Evolutionary conservation across 169 alveolate species (phyloP), one percentile per base, ranked within the genome.

Genomic region (Plasmodium yoelii): DNA sequence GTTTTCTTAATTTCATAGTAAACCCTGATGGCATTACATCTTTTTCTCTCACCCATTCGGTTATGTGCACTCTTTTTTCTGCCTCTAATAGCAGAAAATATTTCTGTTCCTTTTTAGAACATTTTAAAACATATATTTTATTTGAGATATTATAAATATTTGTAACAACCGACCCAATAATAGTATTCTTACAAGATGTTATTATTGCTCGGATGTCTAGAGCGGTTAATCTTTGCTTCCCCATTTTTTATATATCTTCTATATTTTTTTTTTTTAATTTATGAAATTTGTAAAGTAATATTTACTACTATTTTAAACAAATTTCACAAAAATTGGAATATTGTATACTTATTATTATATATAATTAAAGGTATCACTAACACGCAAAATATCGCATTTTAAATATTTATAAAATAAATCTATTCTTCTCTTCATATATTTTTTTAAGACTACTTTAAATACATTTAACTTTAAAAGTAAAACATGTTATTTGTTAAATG

Each of bases 1-100:
- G 96, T 34, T 94, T 94, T 65, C 96, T 71, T 88, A 94, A 69
- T 92, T 94, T 94, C 73, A 90, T 93, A 68, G 92, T 94, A 86
- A 94, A 94, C 44, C 91, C 90, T 8, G 96, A 94, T 44, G 96
- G 96, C 56, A 94, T 80, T 61, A 84, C 93, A 71, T 94, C 94
- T 15, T 87, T 91, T 51, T 69, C 88, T 42, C 96, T 74, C 55
- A 88, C 82, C 87, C 92, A 94, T 65, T 94, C 94, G 1, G 96
- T 94, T 53, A 91, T 72, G 80, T 94, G 96, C 34, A 94, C 87
- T 86, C 96, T 91, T 51, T 87, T 87, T 44, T 94, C 96, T 26
- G 92, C 93, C 74, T 94, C 96, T 5, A 94, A 67, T 6, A 94
- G 70, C 22, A 94, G 88, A 65, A 91, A 94, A 67, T 73, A 69